These are phyloP conservation scores for Allium fistulosum DNA, from an alignment of 106 monocot species.

Conservation along the genomic window DNA sequence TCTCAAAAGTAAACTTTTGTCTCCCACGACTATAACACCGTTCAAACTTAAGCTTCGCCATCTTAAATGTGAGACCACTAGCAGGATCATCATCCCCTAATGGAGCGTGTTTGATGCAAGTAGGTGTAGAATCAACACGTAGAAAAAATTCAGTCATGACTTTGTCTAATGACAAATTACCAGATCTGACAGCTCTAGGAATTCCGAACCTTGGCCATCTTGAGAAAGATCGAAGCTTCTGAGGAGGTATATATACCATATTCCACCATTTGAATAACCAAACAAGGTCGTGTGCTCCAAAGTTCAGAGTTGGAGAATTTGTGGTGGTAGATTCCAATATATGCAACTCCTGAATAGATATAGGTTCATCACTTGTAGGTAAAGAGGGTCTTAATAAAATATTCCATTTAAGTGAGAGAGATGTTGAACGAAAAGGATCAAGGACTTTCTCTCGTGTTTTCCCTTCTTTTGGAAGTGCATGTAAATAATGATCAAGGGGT, in stretches of 20 bases:
- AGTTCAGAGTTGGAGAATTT: conserved; percentile 60
- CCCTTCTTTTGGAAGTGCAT: conserved; percentile 85
- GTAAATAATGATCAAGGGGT: conserved; percentile 85
- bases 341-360: conserved; percentile 13
- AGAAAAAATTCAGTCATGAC: conserved; percentile 95
- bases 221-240: conserved; percentile 93
- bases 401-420: conserved; percentile 81
- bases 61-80: conserved; percentile 59
- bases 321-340: conserved; percentile 12
- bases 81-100: conserved; percentile 95
- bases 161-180: conserved; percentile 88
- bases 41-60: conserved; percentile 69
- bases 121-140: conserved; percentile 69
- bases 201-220: conserved; percentile 96
- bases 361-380: conserved; percentile 10
- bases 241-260: conserved; percentile 76
- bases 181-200: conserved; percentile 76
- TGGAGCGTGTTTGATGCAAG: conserved; percentile 63
- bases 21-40: conserved; percentile 92
- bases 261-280: conserved; percentile 95
- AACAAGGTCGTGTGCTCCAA: conserved; percentile 79
- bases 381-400: conserved; percentile 59
- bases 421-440: conserved; percentile 95
- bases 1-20: conserved; percentile 76
- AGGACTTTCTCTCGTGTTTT: conserved; percentile 59